These are phyloP conservation scores for Polyporus arcularius DNA, from an alignment of 768 basidiomycete species.

Conservation along the genomic window DNA sequence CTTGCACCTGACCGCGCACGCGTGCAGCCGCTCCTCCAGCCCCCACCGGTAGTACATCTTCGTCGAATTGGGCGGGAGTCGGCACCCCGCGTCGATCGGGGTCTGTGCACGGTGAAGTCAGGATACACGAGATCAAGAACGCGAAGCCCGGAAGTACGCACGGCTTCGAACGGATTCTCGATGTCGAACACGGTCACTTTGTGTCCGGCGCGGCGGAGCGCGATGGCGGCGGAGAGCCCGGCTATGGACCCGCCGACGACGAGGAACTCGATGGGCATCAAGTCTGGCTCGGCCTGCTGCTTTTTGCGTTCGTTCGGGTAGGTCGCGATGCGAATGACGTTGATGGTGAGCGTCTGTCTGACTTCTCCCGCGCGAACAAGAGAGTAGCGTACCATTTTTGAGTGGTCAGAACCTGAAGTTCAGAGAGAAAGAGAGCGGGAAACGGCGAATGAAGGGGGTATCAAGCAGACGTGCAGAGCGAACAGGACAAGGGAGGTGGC, in stretches of 20 bases:
- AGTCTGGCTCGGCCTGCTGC: neutral
- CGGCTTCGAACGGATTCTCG: slow-evolving; percentile 27
- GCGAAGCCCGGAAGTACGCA: slow-evolving; percentile 16
- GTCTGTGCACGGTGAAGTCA: slow-evolving; percentile 2
- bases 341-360: too few species aligned
- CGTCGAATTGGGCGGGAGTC: slow-evolving; percentile 60
- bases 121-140: neutral
- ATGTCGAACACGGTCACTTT: slow-evolving; percentile 36
- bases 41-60: slow-evolving; percentile 59
- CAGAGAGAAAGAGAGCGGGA: neutral
- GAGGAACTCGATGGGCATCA: slow-evolving; percentile 32
- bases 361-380: too few species aligned
- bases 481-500: neutral
- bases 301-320: too few species aligned
- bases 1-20: slow-evolving; percentile 29
- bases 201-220: slow-evolving; percentile 39
- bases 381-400: neutral
- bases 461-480: neutral
- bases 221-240: slow-evolving; percentile 38
- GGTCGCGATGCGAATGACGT: too few species aligned
- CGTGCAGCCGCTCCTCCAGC: slow-evolving; percentile 42
- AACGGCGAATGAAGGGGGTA: neutral
- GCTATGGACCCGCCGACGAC: slow-evolving; percentile 36
- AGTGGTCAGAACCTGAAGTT: neutral
- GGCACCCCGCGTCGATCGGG: slow-evolving; percentile 35